Base-by-base conservation (phyloP, 129 eudicot genomes). In the Flaveria linearis region DNA sequence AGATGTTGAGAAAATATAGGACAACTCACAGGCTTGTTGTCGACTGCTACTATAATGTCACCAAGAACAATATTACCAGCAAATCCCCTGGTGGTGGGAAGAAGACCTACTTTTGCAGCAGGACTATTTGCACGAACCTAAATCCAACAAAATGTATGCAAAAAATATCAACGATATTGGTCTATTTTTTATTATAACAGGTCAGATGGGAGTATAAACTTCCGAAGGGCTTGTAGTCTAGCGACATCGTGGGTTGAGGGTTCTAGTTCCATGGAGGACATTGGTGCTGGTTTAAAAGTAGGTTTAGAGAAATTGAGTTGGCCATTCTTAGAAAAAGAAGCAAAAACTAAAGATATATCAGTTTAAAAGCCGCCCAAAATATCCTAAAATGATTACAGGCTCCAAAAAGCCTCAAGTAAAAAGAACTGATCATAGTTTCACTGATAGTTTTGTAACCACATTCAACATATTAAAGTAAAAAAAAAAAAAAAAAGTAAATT, bases 31-130 rank as follows among this genome's bases (percentile, higher is more conserved):
- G 94, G 94, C 82, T 87, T 95, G 69, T 79, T 79, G 75, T 89
- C 88, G 23, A 91, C 94, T 7, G 96, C 92, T 77, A 84, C 63
- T 55, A 95, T 85, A 46, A 91, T 82, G 77, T 95, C 99, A 26
- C 99, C 99, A 39, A 95, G 90, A 41, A 91, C 87, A 79, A 95
- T 95, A 55, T 95, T 95, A 61, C 99, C 99, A 73, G 96, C 91
- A 78, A 95, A 95, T 64, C 99, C 99, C 85, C 99, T 86, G 33
- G 94, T 81, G 17, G 94, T 95, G 41, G 99, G 96, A 75, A 76
- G 69, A 79, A 95, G 88, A 72, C 99, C 99, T 43, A 83, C 86
- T 80, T 80, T 91, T 68, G 99, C 94, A 65, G 99, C 97, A 66
- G 74, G 76, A 74, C 99, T 89, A 80, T 95, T 90, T 82, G 71